phyloP scores from a whole-genome alignment of 2,329 filamentous ascomycete species.

The Aspergillus alliaceus region DNA sequence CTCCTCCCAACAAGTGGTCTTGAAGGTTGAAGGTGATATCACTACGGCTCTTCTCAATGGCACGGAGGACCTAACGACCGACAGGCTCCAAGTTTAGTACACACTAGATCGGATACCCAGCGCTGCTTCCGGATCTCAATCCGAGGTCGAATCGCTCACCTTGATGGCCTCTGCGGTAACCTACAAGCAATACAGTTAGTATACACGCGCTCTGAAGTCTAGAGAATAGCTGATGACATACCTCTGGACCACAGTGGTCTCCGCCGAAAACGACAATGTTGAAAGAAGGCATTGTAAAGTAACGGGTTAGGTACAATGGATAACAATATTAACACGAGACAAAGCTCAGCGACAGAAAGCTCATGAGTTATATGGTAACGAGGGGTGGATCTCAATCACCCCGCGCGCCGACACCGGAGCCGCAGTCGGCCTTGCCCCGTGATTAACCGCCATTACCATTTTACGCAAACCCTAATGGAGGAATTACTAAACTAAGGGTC shows the following conservation, averaged over 20 bases:
- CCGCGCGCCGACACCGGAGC: conserved; percentile 30
- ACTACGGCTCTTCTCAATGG: conserved; percentile 70
- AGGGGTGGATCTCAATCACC: conserved; percentile 18
- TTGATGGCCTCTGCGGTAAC: conserved; percentile 84
- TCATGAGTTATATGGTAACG: conserved; percentile 18
- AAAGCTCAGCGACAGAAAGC: conserved; percentile 1
- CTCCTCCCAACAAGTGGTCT: conserved; percentile 86
- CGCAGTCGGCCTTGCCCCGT: neutral
- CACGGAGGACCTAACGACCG: conserved; percentile 66
- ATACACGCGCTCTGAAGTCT: neutral
- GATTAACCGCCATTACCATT: neutral
- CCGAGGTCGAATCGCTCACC: conserved; percentile 50
- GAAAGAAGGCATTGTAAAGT: conserved; percentile 62
- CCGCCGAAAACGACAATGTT: conserved; percentile 81
- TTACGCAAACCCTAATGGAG: neutral
- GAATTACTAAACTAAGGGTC: too few relatives aligned
- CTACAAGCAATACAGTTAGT: conserved; percentile 43
- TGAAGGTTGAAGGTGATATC: conserved; percentile 84
- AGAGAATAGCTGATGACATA: conserved; percentile 42
- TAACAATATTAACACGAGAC: neutral
- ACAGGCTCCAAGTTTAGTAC: neutral
- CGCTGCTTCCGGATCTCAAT: too few relatives aligned
- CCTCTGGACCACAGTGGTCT: conserved; percentile 85
- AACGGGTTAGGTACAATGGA: conserved; percentile 3
- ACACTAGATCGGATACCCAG: neutral